phyloP scores from a whole-genome alignment of 139 green algal species.

The Pseudopediastrum boryanum region DNA sequence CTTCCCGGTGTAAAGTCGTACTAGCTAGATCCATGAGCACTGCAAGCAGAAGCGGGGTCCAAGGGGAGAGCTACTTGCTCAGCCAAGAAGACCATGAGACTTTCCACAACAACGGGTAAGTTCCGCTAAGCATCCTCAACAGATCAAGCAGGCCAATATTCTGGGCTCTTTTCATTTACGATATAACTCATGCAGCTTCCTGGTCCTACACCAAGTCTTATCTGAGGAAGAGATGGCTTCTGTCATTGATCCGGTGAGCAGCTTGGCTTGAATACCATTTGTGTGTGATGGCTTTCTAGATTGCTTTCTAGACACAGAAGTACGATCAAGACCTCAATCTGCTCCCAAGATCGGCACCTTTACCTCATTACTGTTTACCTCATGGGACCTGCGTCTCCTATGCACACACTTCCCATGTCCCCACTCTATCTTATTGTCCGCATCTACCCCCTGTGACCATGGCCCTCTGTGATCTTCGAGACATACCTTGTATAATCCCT shows the following conservation, averaged over 20 bases:
- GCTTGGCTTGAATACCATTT: too few species aligned
- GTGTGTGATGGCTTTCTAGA: background rate
- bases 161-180: background rate
- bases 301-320: background rate
- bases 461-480: too few species aligned
- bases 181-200: slow-evolving; percentile 37
- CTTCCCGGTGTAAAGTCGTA: too few species aligned
- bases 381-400: too few species aligned
- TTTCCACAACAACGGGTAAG: slow-evolving; percentile 14
- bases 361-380: too few species aligned
- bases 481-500: too few species aligned
- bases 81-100: background rate
- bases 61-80: background rate
- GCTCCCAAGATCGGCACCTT: background rate
- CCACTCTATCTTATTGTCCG: too few species aligned
- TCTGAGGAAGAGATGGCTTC: slow-evolving; percentile 49
- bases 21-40: too few species aligned
- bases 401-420: too few species aligned
- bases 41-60: background rate
- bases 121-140: background rate
- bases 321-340: background rate
- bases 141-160: background rate
- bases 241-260: slow-evolving; percentile 48
- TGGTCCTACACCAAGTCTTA: slow-evolving; percentile 47
- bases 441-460: too few species aligned